phyloP scores from a whole-genome alignment of 768 basidiomycete species.

The Cystobasidium tubakii region DNA sequence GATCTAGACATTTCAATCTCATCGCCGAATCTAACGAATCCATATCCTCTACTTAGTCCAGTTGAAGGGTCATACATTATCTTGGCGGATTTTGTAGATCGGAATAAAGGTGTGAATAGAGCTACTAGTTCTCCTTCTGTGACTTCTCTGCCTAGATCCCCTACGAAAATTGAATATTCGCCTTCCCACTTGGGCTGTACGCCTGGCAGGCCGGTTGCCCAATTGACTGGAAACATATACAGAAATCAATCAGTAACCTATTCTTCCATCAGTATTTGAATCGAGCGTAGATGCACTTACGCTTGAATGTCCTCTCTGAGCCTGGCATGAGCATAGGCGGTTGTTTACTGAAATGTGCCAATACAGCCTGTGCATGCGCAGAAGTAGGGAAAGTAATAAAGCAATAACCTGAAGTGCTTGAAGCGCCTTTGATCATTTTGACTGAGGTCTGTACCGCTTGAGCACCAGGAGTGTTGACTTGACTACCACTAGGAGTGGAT shows the following conservation, averaged over 20 bases:
- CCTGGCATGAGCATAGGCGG: constrained; percentile 69
- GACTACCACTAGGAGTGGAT: neutral
- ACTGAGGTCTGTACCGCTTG: constrained; percentile 57
- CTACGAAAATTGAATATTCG: constrained; percentile 91
- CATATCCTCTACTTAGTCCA: constrained; percentile 82
- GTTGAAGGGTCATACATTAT: constrained; percentile 73
- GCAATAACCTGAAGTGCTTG: constrained; percentile 70
- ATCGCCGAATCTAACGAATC: constrained; percentile 86
- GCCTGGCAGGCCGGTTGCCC: constrained; percentile 46
- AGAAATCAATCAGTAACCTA: too few species aligned
- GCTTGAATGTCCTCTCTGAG: constrained; percentile 69
- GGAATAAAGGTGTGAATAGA: constrained; percentile 73
- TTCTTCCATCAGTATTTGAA: too few species aligned
- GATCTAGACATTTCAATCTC: constrained; percentile 84
- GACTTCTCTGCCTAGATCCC: constrained; percentile 84
- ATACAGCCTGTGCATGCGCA: constrained; percentile 63
- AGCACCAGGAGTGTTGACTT: neutral
- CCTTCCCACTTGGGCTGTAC: constrained; percentile 45
- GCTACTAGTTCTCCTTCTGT: constrained; percentile 86
- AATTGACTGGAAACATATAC: constrained; percentile 42
- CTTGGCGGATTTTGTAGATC: constrained; percentile 80
- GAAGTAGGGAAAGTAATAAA: constrained; percentile 77
- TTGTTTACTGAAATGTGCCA: constrained; percentile 58
- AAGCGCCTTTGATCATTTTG: constrained; percentile 50
- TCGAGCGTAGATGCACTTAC: constrained; percentile 51